These are phyloP conservation scores for Amanita rimosa DNA, from an alignment of 768 basidiomycete species.

Conservation along the genomic window DNA sequence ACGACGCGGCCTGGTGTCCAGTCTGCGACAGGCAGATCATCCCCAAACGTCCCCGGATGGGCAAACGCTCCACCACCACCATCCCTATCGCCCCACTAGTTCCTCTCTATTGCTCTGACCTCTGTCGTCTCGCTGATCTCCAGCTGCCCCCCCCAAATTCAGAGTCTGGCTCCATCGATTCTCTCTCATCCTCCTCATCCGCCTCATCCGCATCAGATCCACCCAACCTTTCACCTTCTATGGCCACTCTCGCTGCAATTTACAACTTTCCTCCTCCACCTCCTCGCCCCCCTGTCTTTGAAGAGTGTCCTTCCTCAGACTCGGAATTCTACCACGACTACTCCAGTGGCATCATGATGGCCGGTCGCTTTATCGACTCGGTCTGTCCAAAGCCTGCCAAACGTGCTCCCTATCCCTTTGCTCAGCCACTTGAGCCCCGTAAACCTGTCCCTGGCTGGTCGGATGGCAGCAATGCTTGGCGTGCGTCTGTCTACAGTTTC, in stretches of 20 bases:
- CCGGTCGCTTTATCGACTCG: constrained; percentile 39
- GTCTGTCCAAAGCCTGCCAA: constrained; percentile 30
- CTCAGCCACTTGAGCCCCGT: constrained; percentile 21
- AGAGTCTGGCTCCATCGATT: constrained; percentile 22
- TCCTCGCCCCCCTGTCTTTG: constrained; percentile 33
- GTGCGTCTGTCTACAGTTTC: constrained; percentile 49
- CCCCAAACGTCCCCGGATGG: constrained; percentile 20
- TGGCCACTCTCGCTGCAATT: constrained; percentile 20
- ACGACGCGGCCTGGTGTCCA: constrained; percentile 75
- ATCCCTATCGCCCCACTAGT: too few species aligned
- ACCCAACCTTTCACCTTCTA: constrained; percentile 17
- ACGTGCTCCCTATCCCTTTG: constrained; percentile 21
- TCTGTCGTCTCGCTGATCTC: constrained; percentile 56
- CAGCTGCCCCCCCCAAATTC: constrained; percentile 19
- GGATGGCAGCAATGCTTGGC: constrained; percentile 57
- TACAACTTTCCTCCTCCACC: constrained; percentile 45
- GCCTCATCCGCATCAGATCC: constrained; percentile 22
- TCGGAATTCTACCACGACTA: constrained; percentile 28
- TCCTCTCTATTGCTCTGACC: constrained; percentile 77
- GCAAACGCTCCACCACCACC: constrained; percentile 45
- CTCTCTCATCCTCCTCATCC: constrained; percentile 8
- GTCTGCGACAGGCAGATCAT: constrained; percentile 67
- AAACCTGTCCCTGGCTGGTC: constrained; percentile 57
- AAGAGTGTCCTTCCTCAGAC: constrained; percentile 14
- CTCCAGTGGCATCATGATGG: constrained; percentile 61